Conservation (phyloP, 176 grass and related monocot genomes). For the Rhynchospora tenuis region DNA sequence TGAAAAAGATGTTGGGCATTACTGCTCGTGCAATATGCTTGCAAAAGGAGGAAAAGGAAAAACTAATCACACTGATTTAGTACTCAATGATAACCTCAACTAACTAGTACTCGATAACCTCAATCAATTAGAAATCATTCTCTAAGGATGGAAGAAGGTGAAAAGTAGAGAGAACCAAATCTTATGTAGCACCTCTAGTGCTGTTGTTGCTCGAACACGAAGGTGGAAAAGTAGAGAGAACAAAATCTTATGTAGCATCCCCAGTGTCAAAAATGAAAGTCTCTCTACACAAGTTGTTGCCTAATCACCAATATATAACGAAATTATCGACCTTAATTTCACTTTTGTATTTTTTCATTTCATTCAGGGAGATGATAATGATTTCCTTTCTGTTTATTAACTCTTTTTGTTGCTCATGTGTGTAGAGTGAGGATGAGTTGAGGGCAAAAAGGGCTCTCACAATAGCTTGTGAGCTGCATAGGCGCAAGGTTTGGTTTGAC, state of each 20-base stretch:
- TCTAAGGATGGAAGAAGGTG: not conserved
- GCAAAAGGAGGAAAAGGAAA: not conserved
- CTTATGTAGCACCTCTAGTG: not conserved
- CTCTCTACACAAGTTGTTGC: not conserved
- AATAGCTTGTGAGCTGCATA: conserved; percentile 85
- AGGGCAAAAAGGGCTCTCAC: conserved; percentile 86
- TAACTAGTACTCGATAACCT: not conserved
- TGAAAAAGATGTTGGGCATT: not conserved
- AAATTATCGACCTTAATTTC: not conserved
- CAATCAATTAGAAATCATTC: not conserved
- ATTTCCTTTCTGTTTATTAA: not conserved
- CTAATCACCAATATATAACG: no score
- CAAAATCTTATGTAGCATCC: no score
- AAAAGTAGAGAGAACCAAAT: not conserved
- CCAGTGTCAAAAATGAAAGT: not conserved
- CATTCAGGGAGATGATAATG: not conserved
- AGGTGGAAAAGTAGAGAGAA: no score
- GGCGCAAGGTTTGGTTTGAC: conserved; percentile 90
- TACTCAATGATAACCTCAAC: no score
- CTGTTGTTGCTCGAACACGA: no score
- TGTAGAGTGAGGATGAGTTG: conserved; percentile 70
- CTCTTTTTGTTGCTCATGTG: not conserved
- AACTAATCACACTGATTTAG: not conserved
- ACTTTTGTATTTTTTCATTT: not conserved
- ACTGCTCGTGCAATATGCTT: not conserved